Evolutionary conservation across 2,329 filamentous ascomycete genomes (phyloP).

Genomic region (Trichoderma endophyticum): DNA sequence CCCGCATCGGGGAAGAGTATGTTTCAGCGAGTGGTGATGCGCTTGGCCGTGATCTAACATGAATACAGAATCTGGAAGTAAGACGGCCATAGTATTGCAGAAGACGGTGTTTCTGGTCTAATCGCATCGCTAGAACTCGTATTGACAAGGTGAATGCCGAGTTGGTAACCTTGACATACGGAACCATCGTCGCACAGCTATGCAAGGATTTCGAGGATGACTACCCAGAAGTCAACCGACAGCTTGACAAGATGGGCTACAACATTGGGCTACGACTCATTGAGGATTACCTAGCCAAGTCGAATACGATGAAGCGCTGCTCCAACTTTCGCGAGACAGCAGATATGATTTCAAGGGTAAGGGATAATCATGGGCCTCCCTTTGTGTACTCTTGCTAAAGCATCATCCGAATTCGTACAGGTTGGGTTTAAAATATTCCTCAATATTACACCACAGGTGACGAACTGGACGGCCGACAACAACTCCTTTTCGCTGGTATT

Average conservation of each 20-base stretch:
- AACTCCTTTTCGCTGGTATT: constrained; percentile 96
- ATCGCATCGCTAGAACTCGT: constrained; percentile 64
- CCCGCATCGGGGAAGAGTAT: constrained; percentile 61
- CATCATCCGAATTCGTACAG: constrained; percentile 42
- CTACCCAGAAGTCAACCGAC: constrained; percentile 94
- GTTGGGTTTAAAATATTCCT: constrained; percentile 99
- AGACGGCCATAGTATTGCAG: constrained; percentile 39
- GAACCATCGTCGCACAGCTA: constrained; percentile 92
- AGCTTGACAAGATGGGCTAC: constrained; percentile 98
- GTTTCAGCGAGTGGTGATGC: constrained; percentile 28
- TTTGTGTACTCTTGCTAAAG: constrained; percentile 22
- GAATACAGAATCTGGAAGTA: constrained; percentile 82
- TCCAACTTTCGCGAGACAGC: constrained; percentile 93
- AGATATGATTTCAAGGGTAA: constrained; percentile 90
- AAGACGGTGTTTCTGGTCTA: constrained; percentile 15
- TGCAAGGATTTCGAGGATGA: constrained; percentile 95
- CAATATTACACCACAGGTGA: constrained; percentile 89
- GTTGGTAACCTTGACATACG: constrained; percentile 94
- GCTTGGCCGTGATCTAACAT: constrained; percentile 28
- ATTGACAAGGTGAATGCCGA: constrained; percentile 98
- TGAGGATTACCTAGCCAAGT: constrained; percentile 96
- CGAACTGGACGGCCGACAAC: constrained; percentile 93
- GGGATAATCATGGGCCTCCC: background rate
- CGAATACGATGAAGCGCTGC: constrained; percentile 83
- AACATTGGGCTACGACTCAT: constrained; percentile 95